These are phyloP conservation scores for Solanum arcanum DNA, from an alignment of 257 asterid genomes.

Conservation along the genomic window DNA sequence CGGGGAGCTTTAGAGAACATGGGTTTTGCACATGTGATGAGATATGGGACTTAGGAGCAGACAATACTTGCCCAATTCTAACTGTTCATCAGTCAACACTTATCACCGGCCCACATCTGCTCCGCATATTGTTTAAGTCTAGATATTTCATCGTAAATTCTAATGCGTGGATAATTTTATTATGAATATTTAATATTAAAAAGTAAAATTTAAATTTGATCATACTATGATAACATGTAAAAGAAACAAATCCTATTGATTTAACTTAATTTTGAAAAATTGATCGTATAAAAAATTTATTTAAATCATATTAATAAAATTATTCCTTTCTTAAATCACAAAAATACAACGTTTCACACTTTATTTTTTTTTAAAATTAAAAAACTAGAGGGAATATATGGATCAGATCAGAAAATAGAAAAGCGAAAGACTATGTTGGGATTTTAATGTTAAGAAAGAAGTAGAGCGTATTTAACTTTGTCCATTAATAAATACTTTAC, in stretches of 20 bases:
- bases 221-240: no score
- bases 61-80: neutral
- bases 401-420: neutral
- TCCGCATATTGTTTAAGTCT: neutral
- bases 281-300: accelerated
- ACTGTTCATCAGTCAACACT: neutral
- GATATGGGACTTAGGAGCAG: neutral
- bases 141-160: neutral
- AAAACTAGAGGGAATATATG: neutral
- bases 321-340: neutral
- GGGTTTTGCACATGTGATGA: neutral
- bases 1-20: neutral
- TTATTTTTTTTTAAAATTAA: neutral
- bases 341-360: neutral
- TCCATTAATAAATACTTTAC: neutral
- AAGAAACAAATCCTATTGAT: no score
- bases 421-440: no score
- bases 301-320: neutral
- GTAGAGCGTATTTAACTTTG: neutral
- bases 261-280: neutral
- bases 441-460: neutral
- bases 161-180: neutral
- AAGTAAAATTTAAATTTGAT: neutral
- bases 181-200: accelerated
- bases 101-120: neutral